Conservation (phyloP, 2,329 filamentous ascomycete species). For the Bipolaris cookei region DNA sequence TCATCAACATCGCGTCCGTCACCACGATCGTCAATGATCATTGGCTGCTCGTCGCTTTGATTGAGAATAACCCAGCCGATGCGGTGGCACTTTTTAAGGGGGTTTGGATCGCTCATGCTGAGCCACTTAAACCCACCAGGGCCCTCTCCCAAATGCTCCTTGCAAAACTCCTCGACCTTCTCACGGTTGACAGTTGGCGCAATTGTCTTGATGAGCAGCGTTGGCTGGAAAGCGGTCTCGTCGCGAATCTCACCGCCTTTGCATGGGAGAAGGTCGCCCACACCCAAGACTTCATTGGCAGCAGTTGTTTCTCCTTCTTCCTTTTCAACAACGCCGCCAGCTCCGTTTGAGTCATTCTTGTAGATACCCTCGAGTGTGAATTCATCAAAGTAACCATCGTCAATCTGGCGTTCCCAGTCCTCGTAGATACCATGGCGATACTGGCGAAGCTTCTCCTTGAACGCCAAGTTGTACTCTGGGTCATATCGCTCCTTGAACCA, state of each 20-base stretch:
- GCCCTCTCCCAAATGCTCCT: conserved; percentile 88
- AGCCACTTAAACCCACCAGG: conserved; percentile 95
- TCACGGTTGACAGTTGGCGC: conserved; percentile 93
- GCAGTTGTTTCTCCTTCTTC: conserved; percentile 94
- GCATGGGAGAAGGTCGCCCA: conserved; percentile 86
- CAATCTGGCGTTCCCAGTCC: conserved; percentile 89
- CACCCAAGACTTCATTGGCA: conserved; percentile 88
- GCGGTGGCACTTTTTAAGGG: conserved; percentile 93
- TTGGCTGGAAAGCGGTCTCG: conserved; percentile 85
- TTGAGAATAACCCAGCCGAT: conserved; percentile 99
- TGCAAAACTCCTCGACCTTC: conserved; percentile 93
- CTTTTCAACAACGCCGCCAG: conserved; percentile 84
- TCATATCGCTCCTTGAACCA: conserved; percentile 98
- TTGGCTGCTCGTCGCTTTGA: conserved; percentile 70
- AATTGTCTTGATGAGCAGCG: conserved; percentile 96
- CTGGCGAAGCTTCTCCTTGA: conserved; percentile 77
- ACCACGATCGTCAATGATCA: conserved; percentile 68
- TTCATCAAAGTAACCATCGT: conserved; percentile 86
- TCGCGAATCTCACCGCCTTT: conserved; percentile 87
- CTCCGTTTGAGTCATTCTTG: conserved; percentile 88
- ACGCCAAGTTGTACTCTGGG: conserved; percentile 75
- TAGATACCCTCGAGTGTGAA: conserved; percentile 94
- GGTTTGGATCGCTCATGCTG: conserved; percentile 94
- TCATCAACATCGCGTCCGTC: conserved; percentile 73
- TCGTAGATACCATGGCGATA: conserved; percentile 79